Base-by-base conservation (phyloP, 2,329 filamentous ascomycete genomes). In the Pezizomycotina sp. region DNA sequence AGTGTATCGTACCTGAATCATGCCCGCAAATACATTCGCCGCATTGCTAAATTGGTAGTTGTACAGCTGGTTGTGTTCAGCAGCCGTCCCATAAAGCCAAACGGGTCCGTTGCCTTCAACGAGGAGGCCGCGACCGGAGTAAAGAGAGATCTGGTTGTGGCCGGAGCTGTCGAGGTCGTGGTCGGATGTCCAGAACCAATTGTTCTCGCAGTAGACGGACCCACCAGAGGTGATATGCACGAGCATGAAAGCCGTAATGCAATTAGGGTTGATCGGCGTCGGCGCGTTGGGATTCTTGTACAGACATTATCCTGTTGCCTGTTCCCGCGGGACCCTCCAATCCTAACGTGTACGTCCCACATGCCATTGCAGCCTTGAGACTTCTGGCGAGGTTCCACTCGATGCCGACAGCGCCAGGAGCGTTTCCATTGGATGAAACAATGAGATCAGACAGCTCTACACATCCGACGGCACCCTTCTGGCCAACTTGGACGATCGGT, bases 261-360 rank as follows among this genome's bases (percentile, higher is more conserved):
- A 62, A 2, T 50, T 49, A 6, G 50, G 18, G 44, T 56, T 49
- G 45, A 58, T 40, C 10, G 33, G 37, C 36, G 23, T 43, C 40
- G 12, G 36, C 39, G 21, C 32, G 48, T 14, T 36, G 62, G 52
- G 29, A 60, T 53, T 66, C 91, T 91, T 56, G 69, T 58, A 62
- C 84, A 93, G 36, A 65, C 74, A 56, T 80, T 67, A 12, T 75
- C 77, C 59, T 91, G 80, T 10, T 95, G 68, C 47, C 79, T 60
- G 18, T 84, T 91, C 42, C 86, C 86, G 4, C 78, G 75, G 36
- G 76, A 74, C 27, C 89, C 89, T 50, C 83, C 86, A 50, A 98
- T 71, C 53, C 89, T 81, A 61, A 89, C 77, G 63, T 98, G 89
- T n/a, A 84, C 75, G 52, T 98, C 89, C 80, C 84, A 98, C 55